These are phyloP conservation scores for Prototheca stagnorum DNA, from an alignment of 163 green algal species.

Conservation along the genomic window DNA sequence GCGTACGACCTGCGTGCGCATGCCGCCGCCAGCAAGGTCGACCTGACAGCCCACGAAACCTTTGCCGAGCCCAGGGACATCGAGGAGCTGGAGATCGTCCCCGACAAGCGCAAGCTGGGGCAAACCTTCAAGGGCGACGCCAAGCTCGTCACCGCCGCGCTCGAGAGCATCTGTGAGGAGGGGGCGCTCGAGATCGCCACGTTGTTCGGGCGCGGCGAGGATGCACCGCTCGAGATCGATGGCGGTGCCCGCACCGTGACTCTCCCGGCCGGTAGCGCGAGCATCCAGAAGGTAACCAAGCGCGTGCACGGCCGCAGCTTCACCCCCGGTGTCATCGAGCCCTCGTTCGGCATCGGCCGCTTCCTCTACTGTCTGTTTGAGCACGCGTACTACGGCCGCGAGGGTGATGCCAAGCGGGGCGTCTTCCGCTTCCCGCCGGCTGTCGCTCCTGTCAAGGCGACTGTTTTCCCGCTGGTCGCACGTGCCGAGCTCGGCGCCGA, in stretches of 20 bases:
- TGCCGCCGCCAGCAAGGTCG: conserved; percentile 32
- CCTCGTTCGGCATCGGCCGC: conserved; percentile 94
- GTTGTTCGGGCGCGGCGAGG: conserved; percentile 35
- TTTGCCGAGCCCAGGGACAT: conserved; percentile 44
- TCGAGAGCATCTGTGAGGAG: conserved; percentile 42
- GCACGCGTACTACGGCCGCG: conserved; percentile 80
- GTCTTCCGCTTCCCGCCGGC: conserved; percentile 81
- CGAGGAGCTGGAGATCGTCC: conserved; percentile 25
- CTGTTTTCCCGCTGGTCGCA: conserved; percentile 82
- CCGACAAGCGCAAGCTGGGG: conserved; percentile 80
- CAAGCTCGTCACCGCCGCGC: conserved; percentile 54
- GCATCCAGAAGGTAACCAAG: conserved; percentile 55
- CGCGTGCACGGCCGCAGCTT: conserved; percentile 56
- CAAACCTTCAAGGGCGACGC: conserved; percentile 80
- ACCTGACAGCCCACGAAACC: conserved; percentile 63
- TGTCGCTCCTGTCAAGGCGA: conserved; percentile 89
- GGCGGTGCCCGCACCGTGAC: conserved; percentile 21
- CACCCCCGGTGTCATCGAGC: conserved; percentile 90
- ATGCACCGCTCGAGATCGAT: conserved; percentile 13
- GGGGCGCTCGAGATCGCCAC: conserved; percentile 38
- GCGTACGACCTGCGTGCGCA: conserved; percentile 82
- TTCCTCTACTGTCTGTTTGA: conserved; percentile 99
- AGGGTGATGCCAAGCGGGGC: conserved; percentile 34
- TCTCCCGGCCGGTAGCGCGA: conserved; percentile 45
- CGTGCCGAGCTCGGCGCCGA: conserved; percentile 47